Conservation (phyloP, 306 rosid species). For the Luffa aegyptiaca region DNA sequence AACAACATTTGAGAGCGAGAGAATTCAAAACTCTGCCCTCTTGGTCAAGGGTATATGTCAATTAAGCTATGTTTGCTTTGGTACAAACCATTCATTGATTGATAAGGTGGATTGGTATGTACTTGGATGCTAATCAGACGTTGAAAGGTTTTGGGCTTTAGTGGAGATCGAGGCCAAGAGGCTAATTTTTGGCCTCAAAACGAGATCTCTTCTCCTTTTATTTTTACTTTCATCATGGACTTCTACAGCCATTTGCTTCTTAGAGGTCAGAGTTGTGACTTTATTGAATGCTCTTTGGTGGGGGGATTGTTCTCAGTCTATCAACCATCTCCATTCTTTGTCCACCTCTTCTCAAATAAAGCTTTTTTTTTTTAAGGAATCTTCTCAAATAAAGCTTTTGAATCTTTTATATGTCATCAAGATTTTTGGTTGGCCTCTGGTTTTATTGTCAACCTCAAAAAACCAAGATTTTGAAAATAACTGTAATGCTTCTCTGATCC, state of each 20-base stretch:
- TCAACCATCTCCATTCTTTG: not conserved
- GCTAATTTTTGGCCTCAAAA: not conserved
- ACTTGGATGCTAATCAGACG: not conserved
- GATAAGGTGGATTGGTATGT: not conserved
- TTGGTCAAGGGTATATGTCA: no score
- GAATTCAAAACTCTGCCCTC: no score
- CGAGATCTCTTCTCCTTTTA: not conserved
- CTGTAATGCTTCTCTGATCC: not conserved
- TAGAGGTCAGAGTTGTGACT: not conserved
- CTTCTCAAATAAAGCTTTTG: not conserved
- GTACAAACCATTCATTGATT: not conserved
- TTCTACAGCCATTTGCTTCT: not conserved
- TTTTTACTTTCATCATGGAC: not conserved
- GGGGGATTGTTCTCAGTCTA: not conserved
- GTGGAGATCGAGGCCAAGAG: not conserved
- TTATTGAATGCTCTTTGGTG: not conserved
- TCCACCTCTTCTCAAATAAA: not conserved
- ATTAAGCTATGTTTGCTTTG: not conserved
- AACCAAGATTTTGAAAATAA: not conserved
- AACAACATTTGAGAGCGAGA: no score
- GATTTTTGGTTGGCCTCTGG: not conserved
- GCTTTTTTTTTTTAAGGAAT: no score
- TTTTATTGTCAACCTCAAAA: not conserved
- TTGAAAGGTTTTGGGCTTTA: not conserved
- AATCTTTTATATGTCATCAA: not conserved